phyloP scores from a whole-genome alignment of 192 early-diverging fungal genomes.

The Chytriomyces sp. region DNA sequence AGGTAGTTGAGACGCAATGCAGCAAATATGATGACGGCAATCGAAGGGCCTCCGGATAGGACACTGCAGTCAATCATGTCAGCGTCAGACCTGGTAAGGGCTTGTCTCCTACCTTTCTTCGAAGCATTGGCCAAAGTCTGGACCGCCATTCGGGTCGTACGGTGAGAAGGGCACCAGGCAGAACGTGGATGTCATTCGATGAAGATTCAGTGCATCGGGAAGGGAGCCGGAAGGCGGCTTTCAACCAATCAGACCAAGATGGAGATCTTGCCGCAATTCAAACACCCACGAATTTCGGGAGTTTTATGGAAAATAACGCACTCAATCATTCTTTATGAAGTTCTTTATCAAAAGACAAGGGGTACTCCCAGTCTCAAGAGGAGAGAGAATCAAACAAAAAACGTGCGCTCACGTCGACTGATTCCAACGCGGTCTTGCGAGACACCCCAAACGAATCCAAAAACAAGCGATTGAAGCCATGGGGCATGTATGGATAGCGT shows the following conservation, averaged over 20 bases:
- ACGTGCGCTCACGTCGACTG: neutral
- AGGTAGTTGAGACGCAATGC: conserved; percentile 10
- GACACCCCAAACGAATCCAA: neutral
- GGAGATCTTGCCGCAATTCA: neutral
- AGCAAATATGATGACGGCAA: conserved; percentile 13
- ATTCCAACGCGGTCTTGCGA: neutral
- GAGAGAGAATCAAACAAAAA: neutral
- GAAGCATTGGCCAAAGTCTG: conserved; percentile 25
- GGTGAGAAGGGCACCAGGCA: conserved; percentile 6
- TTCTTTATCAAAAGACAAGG: neutral
- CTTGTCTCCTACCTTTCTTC: conserved; percentile 20
- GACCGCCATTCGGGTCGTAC: conserved; percentile 3
- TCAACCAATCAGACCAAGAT: neutral
- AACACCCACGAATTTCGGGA: neutral
- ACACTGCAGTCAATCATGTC: neutral
- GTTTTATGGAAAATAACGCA: no score
- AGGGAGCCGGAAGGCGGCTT: neutral
- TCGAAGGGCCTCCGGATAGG: neutral
- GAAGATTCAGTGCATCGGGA: no score
- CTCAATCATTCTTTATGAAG: neutral
- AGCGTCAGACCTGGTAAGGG: neutral
- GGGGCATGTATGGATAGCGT: conserved; percentile 19
- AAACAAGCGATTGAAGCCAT: conserved; percentile 2
- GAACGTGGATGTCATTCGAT: neutral
- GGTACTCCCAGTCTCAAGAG: neutral